A percentile compares a stretch with the other conserved stretches of the same genome.
phyloP scores from a whole-genome alignment of 441 rosid genomes.

The Capsella rubella region DNA sequence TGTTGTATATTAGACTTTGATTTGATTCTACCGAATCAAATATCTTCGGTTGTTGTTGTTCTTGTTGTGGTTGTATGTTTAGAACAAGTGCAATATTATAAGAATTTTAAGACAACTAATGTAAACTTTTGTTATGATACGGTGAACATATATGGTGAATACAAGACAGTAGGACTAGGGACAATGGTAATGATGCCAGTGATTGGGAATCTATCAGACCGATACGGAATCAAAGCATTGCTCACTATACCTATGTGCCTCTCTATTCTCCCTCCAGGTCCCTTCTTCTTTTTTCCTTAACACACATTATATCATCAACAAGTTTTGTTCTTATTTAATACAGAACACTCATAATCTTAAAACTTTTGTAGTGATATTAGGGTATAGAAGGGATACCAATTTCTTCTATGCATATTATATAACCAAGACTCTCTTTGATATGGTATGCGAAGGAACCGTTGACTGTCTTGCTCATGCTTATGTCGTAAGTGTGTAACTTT shows the following conservation, averaged over 20 bases:
- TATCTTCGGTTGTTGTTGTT: too few species aligned
- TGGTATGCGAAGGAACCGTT: slow-evolving; percentile 61
- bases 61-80: too few species aligned
- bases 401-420: slow-evolving; percentile 71
- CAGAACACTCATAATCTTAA: too few species aligned
- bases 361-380: slow-evolving; percentile 64
- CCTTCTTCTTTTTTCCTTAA: background rate
- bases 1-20: too few species aligned
- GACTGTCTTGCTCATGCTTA: slow-evolving; percentile 74
- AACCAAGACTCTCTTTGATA: slow-evolving; percentile 59
- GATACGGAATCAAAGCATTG: slow-evolving; percentile 79
- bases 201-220: slow-evolving; percentile 81
- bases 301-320: too few species aligned
- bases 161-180: slow-evolving; percentile 50
- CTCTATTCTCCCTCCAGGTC: slow-evolving; percentile 37
- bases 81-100: too few species aligned
- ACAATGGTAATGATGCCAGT: slow-evolving; percentile 85
- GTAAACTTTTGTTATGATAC: too few species aligned
- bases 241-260: slow-evolving; percentile 72
- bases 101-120: too few species aligned
- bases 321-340: too few species aligned
- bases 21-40: too few species aligned
- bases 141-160: too few species aligned
- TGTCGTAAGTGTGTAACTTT: too few species aligned
- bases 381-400: slow-evolving; percentile 62